Percentiles rank a stretch among this genome's conserved stretches.
phyloP scores from a whole-genome alignment of 768 basidiomycete species.

The Paxillus ammoniavirescens region DNA sequence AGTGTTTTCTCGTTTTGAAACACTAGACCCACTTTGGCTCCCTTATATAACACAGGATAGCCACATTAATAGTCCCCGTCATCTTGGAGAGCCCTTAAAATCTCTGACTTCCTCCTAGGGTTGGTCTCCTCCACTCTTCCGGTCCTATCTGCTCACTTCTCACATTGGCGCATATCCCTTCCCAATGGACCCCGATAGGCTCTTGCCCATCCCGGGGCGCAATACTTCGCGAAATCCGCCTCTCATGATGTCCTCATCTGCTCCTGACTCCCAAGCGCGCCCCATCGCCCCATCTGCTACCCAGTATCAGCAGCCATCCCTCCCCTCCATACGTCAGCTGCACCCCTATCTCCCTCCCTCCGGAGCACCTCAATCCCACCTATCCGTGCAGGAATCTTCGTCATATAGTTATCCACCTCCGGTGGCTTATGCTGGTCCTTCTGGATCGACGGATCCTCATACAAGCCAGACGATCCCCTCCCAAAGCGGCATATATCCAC shows the following conservation, averaged over 20 bases:
- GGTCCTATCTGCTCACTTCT: conserved; percentile 14
- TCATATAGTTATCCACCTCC: conserved; percentile 27
- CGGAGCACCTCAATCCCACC: conserved; percentile 29
- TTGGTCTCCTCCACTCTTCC: conserved; percentile 23
- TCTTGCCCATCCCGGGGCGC: conserved; percentile 33
- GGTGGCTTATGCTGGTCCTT: conserved; percentile 19
- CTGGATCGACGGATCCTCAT: conserved; percentile 29
- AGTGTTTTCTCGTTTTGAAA: conserved; percentile 13
- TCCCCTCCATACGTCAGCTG: conserved; percentile 69
- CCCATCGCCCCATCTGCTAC: conserved; percentile 21
- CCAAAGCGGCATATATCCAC: conserved; percentile 25
- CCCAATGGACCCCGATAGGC: conserved; percentile 38
- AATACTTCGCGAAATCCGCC: conserved; percentile 27
- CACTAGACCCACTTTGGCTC: conserved; percentile 27
- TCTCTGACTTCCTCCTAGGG: conserved; percentile 17
- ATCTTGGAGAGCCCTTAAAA: conserved; percentile 23
- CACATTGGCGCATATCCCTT: conserved; percentile 14
- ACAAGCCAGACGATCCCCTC: conserved; percentile 17
- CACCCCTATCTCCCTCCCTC: conserved; percentile 65
- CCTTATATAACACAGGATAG: conserved; percentile 28
- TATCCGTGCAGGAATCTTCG: conserved; percentile 25
- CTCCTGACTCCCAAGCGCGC: conserved; percentile 27
- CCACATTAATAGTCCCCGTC: conserved; percentile 22
- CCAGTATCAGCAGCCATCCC: conserved; percentile 30
- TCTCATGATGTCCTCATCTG: conserved; percentile 26